Evolutionary conservation across 768 basidiomycete species (phyloP), one percentile per base, ranked within the genome.

Genomic region (Boletus bicolor): DNA sequence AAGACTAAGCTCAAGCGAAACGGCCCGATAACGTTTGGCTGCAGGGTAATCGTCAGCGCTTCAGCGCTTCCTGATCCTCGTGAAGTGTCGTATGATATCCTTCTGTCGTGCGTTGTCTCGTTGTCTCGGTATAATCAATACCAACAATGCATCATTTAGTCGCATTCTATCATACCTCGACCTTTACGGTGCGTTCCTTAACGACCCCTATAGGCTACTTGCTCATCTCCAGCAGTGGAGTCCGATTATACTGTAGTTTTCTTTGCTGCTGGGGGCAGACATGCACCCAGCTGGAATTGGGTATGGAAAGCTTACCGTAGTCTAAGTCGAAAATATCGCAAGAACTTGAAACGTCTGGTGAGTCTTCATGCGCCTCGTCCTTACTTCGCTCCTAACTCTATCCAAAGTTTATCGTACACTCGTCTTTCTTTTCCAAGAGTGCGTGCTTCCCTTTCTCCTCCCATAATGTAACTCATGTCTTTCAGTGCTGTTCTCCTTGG

Each of bases 391-490:
- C 38, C 60, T 66, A n/a, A 65, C 21, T 19, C 35, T 52, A 10
- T 12, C 21, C 36, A 50, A 64, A 92, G 89, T 89, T 86, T 70
- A 88, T 94, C 56, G 87, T 94, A 4, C 92, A 94, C 64, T 85
- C 92, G 3, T 88, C 86, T 2, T 91, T 90, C 72, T 93, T 92
- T 72, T 85, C 91, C 5, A 93, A 91, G 72, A 92, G 91, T 91
- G 54, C 19, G 82, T 70, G 1, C 39, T 36, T 57, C 45, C 30
- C 19, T 39, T 43, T 50, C 42, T 35, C 17, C 39, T 19, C 38
- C 43, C n/a, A 19, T 49, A 14, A 32, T 12, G 28, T 51, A 58
- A 53, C 65, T 60, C 11, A 58, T 48, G 17, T 49, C 44, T 49
- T 57, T 19, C 56, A 93, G 91, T 93, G 91, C 73, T 94, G 4